Conservation (phyloP, 331 rosid genomes). For the Erythrophleum ivorense region DNA sequence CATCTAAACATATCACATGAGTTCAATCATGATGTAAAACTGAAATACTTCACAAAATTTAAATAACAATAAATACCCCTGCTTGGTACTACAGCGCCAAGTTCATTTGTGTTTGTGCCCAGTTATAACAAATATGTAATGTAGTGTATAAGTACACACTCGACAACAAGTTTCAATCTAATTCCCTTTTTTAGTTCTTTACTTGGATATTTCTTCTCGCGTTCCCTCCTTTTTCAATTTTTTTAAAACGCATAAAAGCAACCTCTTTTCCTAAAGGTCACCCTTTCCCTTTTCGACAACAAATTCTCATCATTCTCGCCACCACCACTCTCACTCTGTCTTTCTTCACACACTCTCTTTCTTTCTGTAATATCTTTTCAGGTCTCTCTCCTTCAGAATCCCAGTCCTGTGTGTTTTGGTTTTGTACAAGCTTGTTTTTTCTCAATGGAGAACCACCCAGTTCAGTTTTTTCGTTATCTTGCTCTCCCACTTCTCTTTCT, state of each 20-base stretch:
- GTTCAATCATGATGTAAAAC: too few species aligned
- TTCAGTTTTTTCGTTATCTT: conserved; percentile 60
- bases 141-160: not conserved
- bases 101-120: too few species aligned
- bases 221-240: conserved; percentile 59
- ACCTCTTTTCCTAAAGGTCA: conserved; percentile 64
- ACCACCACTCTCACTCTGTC: conserved; percentile 34
- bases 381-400: conserved; percentile 23
- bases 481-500: conserved; percentile 51
- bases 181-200: not conserved
- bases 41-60: too few species aligned
- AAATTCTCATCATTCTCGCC: conserved; percentile 66
- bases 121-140: too few species aligned
- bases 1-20: too few species aligned
- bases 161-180: not conserved
- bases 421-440: conserved; percentile 44
- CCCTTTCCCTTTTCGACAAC: conserved; percentile 52
- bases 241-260: conserved; percentile 62
- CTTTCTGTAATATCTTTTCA: conserved; percentile 48
- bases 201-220: conserved; percentile 55
- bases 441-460: conserved; percentile 74
- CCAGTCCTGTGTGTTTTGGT: conserved; percentile 40
- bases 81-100: too few species aligned
- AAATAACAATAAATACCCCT: too few species aligned
- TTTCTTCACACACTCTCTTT: not conserved